These are phyloP conservation scores for Camellia japonica DNA, from an alignment of 148 eudicot species.

Conservation along the genomic window DNA sequence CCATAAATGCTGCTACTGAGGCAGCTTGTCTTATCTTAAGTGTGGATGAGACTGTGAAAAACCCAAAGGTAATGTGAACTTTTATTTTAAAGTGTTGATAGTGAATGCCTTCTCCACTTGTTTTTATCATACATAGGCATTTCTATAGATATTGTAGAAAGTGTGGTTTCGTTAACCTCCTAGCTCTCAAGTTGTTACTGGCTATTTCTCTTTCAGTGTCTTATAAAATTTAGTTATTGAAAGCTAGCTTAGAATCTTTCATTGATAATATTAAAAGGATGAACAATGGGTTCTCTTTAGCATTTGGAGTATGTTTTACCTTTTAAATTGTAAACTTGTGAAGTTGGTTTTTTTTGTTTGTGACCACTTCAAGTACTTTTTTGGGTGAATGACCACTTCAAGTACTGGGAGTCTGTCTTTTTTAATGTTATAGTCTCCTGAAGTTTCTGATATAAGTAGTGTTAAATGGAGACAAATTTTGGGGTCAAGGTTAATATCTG, in stretches of 20 bases:
- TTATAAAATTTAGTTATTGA: background rate
- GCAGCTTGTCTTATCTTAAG: constrained; percentile 92
- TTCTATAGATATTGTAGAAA: too few relatives aligned
- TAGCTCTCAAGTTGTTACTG: background rate
- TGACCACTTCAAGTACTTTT: too few relatives aligned
- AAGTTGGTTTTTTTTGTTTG: background rate
- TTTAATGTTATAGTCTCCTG: background rate
- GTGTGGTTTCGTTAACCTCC: background rate
- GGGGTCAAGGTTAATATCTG: background rate
- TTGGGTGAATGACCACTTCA: too few relatives aligned
- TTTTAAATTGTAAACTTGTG: background rate
- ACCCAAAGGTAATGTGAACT: constrained; percentile 71
- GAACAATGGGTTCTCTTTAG: background rate
- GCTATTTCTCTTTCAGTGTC: background rate
- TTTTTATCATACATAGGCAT: background rate
- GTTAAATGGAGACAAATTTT: background rate
- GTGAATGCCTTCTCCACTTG: background rate
- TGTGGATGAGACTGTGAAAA: constrained; percentile 92
- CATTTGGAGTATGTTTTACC: background rate
- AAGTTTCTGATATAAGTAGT: background rate
- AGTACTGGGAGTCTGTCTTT: background rate
- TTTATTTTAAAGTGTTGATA: background rate
- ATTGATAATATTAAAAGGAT: background rate
- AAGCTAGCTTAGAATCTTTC: background rate
- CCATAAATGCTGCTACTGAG: constrained; percentile 97